phyloP scores from a whole-genome alignment of 176 grass and related monocot genomes.

The Microstegium vimineum region DNA sequence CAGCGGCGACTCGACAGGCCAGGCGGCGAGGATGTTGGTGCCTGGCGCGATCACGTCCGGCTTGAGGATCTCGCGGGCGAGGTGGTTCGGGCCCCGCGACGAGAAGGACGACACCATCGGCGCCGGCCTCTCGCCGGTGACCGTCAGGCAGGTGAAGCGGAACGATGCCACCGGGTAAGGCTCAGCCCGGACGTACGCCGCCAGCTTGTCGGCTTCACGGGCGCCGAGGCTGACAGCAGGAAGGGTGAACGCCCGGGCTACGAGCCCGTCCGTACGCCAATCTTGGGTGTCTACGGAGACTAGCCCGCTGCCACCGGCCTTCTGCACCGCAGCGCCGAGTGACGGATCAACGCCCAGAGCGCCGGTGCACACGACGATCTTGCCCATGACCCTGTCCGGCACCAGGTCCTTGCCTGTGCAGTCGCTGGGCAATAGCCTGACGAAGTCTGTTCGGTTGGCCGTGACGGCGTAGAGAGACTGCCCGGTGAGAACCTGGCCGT shows the following conservation, averaged over 20 bases:
- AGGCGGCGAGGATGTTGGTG: constrained; percentile 24
- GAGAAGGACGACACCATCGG: constrained; percentile 22
- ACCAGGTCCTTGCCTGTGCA: not conserved
- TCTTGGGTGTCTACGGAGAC: not conserved
- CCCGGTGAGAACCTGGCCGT: not conserved
- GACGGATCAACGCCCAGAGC: no score
- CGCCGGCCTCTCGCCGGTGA: constrained; percentile 7
- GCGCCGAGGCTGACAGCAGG: not conserved
- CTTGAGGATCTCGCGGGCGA: constrained; percentile 30
- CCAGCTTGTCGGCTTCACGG: not conserved
- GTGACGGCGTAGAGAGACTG: constrained; percentile 6
- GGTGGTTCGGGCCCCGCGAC: not conserved
- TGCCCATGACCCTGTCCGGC: constrained; percentile 15
- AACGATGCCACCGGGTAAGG: not conserved
- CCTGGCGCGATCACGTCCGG: constrained; percentile 33
- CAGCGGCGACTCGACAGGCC: constrained; percentile 1
- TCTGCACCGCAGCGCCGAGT: not conserved
- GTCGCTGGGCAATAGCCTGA: not conserved
- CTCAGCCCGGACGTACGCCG: not conserved
- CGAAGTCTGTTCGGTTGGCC: not conserved
- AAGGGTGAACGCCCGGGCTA: not conserved
- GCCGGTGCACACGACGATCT: constrained; percentile 20
- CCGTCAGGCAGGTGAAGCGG: not conserved
- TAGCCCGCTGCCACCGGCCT: not conserved
- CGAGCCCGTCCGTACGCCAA: not conserved